These are phyloP conservation scores for Puccinia triticina DNA, from an alignment of 1,284 basidiomycete genomes.

Conservation along the genomic window DNA sequence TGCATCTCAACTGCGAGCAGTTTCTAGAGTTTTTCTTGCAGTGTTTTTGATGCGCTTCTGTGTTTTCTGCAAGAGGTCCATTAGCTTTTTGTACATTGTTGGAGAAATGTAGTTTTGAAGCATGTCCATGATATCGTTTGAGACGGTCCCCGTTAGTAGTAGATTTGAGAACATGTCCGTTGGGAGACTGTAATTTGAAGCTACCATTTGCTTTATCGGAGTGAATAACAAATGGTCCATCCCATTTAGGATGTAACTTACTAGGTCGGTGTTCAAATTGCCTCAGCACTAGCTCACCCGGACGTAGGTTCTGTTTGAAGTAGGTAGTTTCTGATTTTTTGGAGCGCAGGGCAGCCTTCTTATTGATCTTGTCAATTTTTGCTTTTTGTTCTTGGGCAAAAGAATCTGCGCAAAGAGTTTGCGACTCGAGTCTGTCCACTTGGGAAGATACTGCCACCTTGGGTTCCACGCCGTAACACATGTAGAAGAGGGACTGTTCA, in stretches of 20 bases:
- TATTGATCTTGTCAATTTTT: background rate
- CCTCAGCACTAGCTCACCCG: background rate
- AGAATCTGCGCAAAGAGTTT: no score
- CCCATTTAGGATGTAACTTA: conserved; percentile 27
- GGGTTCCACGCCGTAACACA: no score
- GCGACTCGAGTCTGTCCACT: no score
- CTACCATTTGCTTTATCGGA: background rate
- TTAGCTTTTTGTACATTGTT: no score
- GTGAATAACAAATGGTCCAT: background rate
- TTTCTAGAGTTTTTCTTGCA: no score
- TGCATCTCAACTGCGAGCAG: no score
- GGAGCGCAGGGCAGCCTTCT: background rate
- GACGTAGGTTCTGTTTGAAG: background rate
- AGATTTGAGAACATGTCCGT: background rate
- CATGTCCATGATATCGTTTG: background rate
- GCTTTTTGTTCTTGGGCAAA: no score
- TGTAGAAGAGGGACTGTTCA: no score
- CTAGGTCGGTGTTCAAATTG: background rate
- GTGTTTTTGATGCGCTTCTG: no score
- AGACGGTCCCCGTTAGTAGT: background rate
- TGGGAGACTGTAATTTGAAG: background rate
- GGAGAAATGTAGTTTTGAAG: no score
- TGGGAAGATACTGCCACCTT: no score
- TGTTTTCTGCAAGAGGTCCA: no score
- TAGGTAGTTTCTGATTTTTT: background rate